Percentiles rank a stretch among this genome's conserved stretches.
phyloP scores from a whole-genome alignment of 805 yeast species.

The Maudiozyma pseudohumilis region DNA sequence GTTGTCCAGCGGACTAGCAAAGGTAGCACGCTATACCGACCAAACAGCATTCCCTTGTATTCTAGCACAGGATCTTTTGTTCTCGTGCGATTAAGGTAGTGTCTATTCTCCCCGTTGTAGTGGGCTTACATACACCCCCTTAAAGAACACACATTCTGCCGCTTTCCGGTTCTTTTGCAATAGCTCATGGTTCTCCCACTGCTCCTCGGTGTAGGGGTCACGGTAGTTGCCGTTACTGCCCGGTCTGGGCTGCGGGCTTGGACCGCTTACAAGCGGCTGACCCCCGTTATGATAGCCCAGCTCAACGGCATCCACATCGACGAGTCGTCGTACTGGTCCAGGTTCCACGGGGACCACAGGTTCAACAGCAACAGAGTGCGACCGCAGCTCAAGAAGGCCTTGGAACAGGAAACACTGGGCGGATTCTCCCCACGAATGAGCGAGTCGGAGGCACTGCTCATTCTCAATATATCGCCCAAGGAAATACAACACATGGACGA shows the following conservation, averaged over 20 bases:
- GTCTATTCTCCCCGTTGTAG: too few species aligned
- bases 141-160: too few species aligned
- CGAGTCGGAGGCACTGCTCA: conserved; percentile 59
- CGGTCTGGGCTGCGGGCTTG: conserved; percentile 26
- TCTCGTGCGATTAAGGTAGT: too few species aligned
- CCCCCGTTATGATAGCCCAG: conserved; percentile 23
- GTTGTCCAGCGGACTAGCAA: too few species aligned
- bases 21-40: too few species aligned
- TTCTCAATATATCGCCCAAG: conserved; percentile 47
- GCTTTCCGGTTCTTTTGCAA: too few species aligned
- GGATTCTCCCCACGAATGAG: conserved; percentile 58
- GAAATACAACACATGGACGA: conserved; percentile 42
- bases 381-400: conserved; percentile 7
- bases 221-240: conserved; percentile 19
- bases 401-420: conserved; percentile 37
- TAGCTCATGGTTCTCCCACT: conserved; percentile 26
- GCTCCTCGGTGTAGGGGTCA: conserved; percentile 23
- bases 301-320: conserved; percentile 20
- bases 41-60: too few species aligned
- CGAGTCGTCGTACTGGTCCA: conserved; percentile 4
- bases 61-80: too few species aligned
- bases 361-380: conserved; percentile 13
- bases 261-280: conserved; percentile 19
- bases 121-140: too few species aligned
- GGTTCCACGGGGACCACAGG: conserved; percentile 7